A percentile compares a stretch with the other conserved stretches of the same genome.
phyloP scores from a whole-genome alignment of 1,139 yeast species.

The Diutina rugosa region DNA sequence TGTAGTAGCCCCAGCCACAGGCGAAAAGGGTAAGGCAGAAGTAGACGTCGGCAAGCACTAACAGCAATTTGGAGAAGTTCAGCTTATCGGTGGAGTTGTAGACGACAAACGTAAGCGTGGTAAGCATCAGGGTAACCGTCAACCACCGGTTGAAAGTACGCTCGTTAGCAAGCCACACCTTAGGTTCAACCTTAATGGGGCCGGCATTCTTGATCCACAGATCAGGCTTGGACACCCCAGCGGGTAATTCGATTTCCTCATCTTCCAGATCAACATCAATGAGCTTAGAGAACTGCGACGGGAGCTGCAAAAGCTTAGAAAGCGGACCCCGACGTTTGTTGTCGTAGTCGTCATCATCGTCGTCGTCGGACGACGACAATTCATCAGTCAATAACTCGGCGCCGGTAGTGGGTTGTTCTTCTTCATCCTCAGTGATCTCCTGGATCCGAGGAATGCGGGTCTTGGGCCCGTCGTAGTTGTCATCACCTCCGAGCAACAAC shows the following conservation, averaged over 20 bases:
- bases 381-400: background rate
- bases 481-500: slow-evolving; percentile 1
- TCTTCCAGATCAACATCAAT: slow-evolving; percentile 77
- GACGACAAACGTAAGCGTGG: slow-evolving; percentile 79
- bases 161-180: slow-evolving; percentile 97
- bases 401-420: background rate
- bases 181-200: slow-evolving; percentile 87
- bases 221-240: slow-evolving; percentile 79
- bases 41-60: slow-evolving; percentile 61
- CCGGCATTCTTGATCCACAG: slow-evolving; percentile 77
- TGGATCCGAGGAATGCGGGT: background rate
- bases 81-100: slow-evolving; percentile 65
- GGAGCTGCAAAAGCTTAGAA: slow-evolving; percentile 14
- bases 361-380: slow-evolving; percentile 5
- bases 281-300: slow-evolving; percentile 23
- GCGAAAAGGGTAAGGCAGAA: slow-evolving; percentile 72
- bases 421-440: background rate
- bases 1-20: slow-evolving; percentile 81
- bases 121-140: slow-evolving; percentile 75
- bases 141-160: slow-evolving; percentile 96
- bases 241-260: slow-evolving; percentile 69
- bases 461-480: background rate
- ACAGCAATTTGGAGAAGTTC: slow-evolving; percentile 43
- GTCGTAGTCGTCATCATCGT: slow-evolving; percentile 11
- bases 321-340: slow-evolving; percentile 7